Conservation (phyloP, 2,329 filamentous ascomycete species). For the Cladorrhinum sp. region DNA sequence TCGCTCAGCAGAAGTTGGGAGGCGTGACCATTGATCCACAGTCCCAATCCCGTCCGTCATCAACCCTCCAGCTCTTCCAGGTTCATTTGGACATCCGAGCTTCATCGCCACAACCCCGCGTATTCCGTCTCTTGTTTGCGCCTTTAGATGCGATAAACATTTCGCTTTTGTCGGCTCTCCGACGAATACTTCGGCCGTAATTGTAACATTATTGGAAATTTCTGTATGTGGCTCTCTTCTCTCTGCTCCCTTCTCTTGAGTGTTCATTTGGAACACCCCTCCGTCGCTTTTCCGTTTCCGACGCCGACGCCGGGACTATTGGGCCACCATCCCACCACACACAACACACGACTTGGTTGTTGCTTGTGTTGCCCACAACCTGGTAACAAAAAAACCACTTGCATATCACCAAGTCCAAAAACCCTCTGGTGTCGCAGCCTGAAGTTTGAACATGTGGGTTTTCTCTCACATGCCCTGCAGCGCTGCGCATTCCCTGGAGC, state of each 20-base stretch:
- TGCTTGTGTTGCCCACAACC: background rate
- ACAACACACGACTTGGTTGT: background rate
- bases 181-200: conserved; percentile 18
- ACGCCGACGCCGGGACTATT: background rate
- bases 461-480: background rate
- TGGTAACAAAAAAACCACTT: background rate
- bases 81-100: conserved; percentile 21
- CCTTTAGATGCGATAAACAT: conserved; percentile 18
- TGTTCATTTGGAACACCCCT: conserved; percentile 2
- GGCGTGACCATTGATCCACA: background rate
- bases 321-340: background rate
- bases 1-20: background rate
- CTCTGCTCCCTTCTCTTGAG: conserved; percentile 6
- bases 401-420: background rate
- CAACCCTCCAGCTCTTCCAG: conserved; percentile 16
- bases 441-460: background rate
- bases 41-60: background rate
- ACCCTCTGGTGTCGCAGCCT: background rate
- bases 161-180: conserved; percentile 6
- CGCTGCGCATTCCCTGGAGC: background rate
- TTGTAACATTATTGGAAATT: conserved; percentile 28
- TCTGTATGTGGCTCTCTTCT: conserved; percentile 23
- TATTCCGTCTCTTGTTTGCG: background rate
- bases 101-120: conserved; percentile 9
- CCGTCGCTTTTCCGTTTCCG: conserved; percentile 5